Evolutionary conservation across 306 rosid species (phyloP).

Genomic region (Pyrus betulifolia): DNA sequence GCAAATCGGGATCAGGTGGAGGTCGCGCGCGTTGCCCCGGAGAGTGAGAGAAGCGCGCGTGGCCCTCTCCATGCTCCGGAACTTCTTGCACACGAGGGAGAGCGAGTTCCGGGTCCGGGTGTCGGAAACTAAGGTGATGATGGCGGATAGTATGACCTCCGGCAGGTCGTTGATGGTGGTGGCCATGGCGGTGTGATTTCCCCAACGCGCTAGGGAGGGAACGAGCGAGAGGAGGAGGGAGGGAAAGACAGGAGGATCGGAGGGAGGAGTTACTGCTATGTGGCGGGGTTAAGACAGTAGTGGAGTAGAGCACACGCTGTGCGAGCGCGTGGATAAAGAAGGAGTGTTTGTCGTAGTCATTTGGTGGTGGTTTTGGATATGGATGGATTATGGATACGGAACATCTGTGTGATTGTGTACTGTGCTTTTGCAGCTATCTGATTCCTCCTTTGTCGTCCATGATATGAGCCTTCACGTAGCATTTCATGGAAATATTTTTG

Average conservation of each 20-base stretch:
- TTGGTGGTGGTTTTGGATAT: too few relatives aligned
- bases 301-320: neutral
- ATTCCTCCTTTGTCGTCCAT: too few relatives aligned
- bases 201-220: too few relatives aligned
- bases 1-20: slow-evolving; percentile 49
- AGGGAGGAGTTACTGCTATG: neutral
- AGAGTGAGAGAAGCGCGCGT: slow-evolving; percentile 71
- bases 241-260: neutral
- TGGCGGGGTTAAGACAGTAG: neutral
- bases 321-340: neutral
- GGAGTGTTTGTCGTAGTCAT: too few relatives aligned
- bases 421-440: too few relatives aligned
- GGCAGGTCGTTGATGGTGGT: slow-evolving; percentile 49
- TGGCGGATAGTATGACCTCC: slow-evolving; percentile 50
- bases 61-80: slow-evolving; percentile 44
- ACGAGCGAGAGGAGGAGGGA: neutral
- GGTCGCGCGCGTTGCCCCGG: slow-evolving; percentile 85
- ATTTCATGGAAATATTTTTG: too few relatives aligned
- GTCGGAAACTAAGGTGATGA: slow-evolving; percentile 41
- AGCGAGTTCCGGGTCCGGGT: slow-evolving; percentile 65
- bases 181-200: neutral
- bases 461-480: too few relatives aligned
- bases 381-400: too few relatives aligned
- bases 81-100: slow-evolving; percentile 51
- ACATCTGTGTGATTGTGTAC: too few relatives aligned